Evolutionary conservation across 345 rosid species (phyloP).

Genomic region (Trapa bicornis): DNA sequence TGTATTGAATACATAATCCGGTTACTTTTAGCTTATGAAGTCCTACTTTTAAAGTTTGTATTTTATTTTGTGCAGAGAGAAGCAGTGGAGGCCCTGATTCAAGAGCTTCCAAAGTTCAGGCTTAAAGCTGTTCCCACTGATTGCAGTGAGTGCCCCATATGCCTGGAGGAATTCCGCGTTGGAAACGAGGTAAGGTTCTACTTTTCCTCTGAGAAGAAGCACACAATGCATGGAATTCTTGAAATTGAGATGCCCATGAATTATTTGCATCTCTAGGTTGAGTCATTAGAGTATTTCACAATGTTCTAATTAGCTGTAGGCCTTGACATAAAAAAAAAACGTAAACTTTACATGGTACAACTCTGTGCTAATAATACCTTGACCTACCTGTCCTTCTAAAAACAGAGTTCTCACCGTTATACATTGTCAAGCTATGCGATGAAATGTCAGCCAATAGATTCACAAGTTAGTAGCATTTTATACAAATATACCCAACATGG

Average conservation of each 20-base stretch:
- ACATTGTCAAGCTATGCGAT: background rate
- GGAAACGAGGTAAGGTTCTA: slow-evolving; percentile 66
- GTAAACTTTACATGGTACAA: background rate
- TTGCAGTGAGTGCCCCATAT: slow-evolving; percentile 96
- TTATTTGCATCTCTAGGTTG: background rate
- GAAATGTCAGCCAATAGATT: background rate
- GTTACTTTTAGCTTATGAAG: background rate
- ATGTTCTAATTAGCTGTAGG: background rate
- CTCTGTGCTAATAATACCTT: background rate
- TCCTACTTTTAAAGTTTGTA: background rate
- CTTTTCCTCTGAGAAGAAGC: background rate
- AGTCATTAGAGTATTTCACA: background rate
- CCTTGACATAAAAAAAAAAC: background rate
- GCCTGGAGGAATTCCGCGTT: slow-evolving; percentile 82
- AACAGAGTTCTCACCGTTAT: background rate
- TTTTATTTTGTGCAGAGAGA: slow-evolving; percentile 43
- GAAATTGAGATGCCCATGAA: background rate
- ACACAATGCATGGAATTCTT: background rate
- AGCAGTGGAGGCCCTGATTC: slow-evolving; percentile 95
- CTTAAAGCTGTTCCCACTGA: slow-evolving; percentile 94
- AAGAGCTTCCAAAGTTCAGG: slow-evolving; percentile 92
- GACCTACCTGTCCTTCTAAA: background rate
- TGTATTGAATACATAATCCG: background rate
- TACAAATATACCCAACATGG: background rate
- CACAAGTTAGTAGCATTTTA: background rate